These are phyloP conservation scores for Trichosporon sp. DNA, from an alignment of 1,284 basidiomycete genomes.

Conservation along the genomic window DNA sequence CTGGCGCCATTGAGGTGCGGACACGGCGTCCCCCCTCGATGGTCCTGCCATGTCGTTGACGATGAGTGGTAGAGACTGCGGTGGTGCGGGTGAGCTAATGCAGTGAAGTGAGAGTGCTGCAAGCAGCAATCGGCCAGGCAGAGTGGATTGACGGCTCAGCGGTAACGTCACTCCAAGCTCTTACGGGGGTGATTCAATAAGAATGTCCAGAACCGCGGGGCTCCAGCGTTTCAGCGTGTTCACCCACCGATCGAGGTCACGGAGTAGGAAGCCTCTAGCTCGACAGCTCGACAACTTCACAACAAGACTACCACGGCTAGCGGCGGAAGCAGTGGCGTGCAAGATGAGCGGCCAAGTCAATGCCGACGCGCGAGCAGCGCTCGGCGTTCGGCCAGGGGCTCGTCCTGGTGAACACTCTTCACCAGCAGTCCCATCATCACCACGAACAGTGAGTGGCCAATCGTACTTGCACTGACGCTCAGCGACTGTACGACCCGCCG, in stretches of 20 bases:
- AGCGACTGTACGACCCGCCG: conserved; percentile 9
- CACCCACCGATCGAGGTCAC: not conserved
- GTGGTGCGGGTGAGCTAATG: not conserved
- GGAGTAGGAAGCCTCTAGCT: not conserved
- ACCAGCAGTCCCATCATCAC: not conserved
- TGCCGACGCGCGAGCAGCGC: conserved; percentile 32
- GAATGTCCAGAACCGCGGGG: not conserved
- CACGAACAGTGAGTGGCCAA: not conserved
- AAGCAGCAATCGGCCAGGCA: not conserved
- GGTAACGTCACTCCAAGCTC: not conserved
- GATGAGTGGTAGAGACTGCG: not conserved
- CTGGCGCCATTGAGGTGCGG: conserved; percentile 60
- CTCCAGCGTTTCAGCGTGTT: not conserved
- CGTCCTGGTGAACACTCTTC: conserved; percentile 19
- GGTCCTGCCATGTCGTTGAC: conserved; percentile 15
- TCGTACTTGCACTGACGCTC: not conserved
- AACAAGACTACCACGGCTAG: not conserved
- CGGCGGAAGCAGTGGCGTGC: not conserved
- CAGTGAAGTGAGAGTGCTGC: not conserved
- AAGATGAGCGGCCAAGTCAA: conserved; percentile 17
- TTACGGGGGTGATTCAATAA: conserved; percentile 10
- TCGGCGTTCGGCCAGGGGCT: conserved; percentile 38
- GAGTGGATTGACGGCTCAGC: not conserved
- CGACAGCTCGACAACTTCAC: not conserved
- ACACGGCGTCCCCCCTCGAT: conserved; percentile 13